phyloP scores from a whole-genome alignment of 2,329 filamentous ascomycete genomes.

The Lecanicillium sp. region DNA sequence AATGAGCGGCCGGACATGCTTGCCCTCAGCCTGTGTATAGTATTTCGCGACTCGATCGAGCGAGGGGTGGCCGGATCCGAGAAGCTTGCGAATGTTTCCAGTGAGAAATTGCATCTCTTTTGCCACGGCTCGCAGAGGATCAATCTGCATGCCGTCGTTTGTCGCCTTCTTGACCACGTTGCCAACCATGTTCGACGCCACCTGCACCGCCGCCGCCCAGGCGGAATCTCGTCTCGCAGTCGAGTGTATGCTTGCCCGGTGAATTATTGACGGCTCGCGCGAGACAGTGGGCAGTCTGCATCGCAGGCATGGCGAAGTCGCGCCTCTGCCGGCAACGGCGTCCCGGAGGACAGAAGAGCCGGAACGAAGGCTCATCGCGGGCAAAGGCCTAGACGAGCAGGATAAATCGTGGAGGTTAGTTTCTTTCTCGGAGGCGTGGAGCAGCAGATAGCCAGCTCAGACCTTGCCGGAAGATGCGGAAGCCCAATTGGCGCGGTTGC shows the following conservation, averaged over 20 bases:
- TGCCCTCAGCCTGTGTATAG: slow-evolving; percentile 93
- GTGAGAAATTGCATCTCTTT: slow-evolving; percentile 96
- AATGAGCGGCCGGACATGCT: slow-evolving; percentile 90
- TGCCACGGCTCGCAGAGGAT: slow-evolving; percentile 82
- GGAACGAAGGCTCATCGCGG: slow-evolving; percentile 45
- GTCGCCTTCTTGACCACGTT: slow-evolving; percentile 56
- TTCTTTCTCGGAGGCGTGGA: neutral
- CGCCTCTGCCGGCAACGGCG: slow-evolving; percentile 22
- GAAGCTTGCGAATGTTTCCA: slow-evolving; percentile 85
- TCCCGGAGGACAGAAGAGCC: slow-evolving; percentile 43
- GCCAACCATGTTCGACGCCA: slow-evolving; percentile 62
- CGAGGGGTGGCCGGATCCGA: slow-evolving; percentile 89
- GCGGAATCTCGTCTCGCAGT: slow-evolving; percentile 48
- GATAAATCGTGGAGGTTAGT: no score
- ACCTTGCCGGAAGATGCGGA: neutral
- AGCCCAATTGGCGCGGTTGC: slow-evolving; percentile 6
- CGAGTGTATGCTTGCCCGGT: slow-evolving; percentile 31
- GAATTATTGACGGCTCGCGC: slow-evolving; percentile 24
- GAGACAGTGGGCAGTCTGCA: slow-evolving; percentile 24
- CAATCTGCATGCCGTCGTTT: slow-evolving; percentile 64
- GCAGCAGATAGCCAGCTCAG: neutral
- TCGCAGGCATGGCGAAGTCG: slow-evolving; percentile 20
- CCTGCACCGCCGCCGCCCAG: slow-evolving; percentile 67
- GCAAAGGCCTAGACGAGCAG: no score
- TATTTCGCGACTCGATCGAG: slow-evolving; percentile 96